phyloP scores from a whole-genome alignment of 2,329 filamentous ascomycete species.

The Fusarium circinatum region DNA sequence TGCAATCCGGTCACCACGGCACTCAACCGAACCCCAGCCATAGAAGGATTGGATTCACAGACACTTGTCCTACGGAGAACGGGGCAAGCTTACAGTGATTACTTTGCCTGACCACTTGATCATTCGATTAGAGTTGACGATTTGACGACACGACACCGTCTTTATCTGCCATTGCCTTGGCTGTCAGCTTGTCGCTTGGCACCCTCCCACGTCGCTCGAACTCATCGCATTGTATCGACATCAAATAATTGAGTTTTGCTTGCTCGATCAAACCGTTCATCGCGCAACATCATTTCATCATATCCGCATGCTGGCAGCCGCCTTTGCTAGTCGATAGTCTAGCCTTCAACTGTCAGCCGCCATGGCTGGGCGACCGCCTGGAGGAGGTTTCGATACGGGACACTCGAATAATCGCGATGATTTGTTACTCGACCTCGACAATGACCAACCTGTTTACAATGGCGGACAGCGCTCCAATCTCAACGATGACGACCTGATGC shows the following conservation, averaged over 20 bases:
- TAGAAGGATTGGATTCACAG: slow-evolving; percentile 11
- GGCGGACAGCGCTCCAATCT: slow-evolving; percentile 80
- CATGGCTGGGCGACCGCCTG: slow-evolving; percentile 69
- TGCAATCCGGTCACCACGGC: slow-evolving; percentile 26
- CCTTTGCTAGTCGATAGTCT: slow-evolving; percentile 45
- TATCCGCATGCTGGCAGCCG: slow-evolving; percentile 49
- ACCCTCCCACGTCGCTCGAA: slow-evolving; percentile 26
- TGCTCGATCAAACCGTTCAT: not conserved
- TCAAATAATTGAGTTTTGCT: not conserved
- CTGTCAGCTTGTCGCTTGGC: slow-evolving; percentile 38
- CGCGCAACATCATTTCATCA: slow-evolving; percentile 19
- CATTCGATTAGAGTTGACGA: slow-evolving; percentile 15
- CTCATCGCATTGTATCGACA: slow-evolving; percentile 25
- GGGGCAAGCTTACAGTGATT: slow-evolving; percentile 26
- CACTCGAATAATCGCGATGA: slow-evolving; percentile 63
- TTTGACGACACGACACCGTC: slow-evolving; percentile 28
- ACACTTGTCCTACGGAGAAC: not conserved
- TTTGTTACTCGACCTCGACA: slow-evolving; percentile 79
- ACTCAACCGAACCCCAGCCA: slow-evolving; percentile 29
- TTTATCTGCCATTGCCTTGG: not conserved
- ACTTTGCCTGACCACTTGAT: slow-evolving; percentile 17
- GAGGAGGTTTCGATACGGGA: slow-evolving; percentile 60
- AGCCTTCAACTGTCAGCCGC: slow-evolving; percentile 55
- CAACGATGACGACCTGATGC: slow-evolving; percentile 82
- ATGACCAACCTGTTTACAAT: slow-evolving; percentile 76